Conservation (phyloP, 2,329 filamentous ascomycete genomes). For the Colletotrichum euphorbiae region DNA sequence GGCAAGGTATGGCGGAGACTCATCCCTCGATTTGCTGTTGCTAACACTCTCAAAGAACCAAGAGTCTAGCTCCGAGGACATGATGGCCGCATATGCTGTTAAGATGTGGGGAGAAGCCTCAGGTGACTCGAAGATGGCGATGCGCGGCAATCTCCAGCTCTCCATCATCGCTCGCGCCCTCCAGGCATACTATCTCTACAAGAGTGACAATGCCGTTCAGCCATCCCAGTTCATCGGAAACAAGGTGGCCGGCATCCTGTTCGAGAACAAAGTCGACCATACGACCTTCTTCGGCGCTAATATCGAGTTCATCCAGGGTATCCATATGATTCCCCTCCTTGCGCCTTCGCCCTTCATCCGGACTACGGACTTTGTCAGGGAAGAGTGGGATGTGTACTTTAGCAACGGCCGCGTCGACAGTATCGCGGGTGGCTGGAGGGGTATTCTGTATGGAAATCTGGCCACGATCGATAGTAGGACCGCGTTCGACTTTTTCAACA, state of each 20-base stretch:
- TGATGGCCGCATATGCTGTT: constrained; percentile 85
- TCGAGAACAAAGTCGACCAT: constrained; percentile 96
- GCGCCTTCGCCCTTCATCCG: constrained; percentile 77
- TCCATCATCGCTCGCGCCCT: constrained; percentile 80
- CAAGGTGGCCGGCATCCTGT: constrained; percentile 78
- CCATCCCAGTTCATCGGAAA: constrained; percentile 84
- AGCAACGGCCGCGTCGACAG: constrained; percentile 71
- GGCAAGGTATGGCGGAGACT: constrained; percentile 66
- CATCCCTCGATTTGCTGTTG: too few species aligned
- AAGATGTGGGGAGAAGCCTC: constrained; percentile 92
- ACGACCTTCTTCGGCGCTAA: constrained; percentile 87
- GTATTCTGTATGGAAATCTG: constrained; percentile 84
- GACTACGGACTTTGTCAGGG: constrained; percentile 74
- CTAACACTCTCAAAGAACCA: constrained; percentile 61
- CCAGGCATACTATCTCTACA: constrained; percentile 85
- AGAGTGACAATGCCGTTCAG: constrained; percentile 73
- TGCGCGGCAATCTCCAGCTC: constrained; percentile 85
- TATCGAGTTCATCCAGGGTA: constrained; percentile 79
- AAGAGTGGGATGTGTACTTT: constrained; percentile 89
- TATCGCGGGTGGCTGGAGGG: constrained; percentile 84
- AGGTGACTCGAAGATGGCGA: constrained; percentile 83
- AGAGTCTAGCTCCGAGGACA: constrained; percentile 92
- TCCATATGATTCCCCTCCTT: constrained; percentile 85
- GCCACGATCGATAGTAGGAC: constrained; percentile 78
- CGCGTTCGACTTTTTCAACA: constrained; percentile 81